These are phyloP conservation scores for Phytophthora sansomeana DNA, from an alignment of 352 stramenopile species.

Conservation along the genomic window DNA sequence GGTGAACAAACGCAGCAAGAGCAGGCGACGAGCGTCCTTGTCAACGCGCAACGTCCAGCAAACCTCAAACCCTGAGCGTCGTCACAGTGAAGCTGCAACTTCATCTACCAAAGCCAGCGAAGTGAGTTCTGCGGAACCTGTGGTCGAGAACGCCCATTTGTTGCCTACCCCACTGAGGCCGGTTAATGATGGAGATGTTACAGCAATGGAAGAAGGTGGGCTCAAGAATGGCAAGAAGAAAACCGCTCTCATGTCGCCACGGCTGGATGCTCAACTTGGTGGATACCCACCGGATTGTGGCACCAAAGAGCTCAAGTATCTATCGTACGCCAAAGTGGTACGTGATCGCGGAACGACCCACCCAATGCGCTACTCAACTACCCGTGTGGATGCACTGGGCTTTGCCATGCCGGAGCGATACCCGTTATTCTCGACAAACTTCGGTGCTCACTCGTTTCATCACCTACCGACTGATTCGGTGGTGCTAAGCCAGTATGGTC, in stretches of 20 bases:
- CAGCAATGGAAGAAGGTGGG: constrained; percentile 32
- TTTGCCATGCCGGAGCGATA: constrained; percentile 67
- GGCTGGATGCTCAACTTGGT: constrained; percentile 68
- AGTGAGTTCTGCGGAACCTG: constrained; percentile 29
- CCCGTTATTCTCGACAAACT: constrained; percentile 65
- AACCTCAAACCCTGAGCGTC: constrained; percentile 8
- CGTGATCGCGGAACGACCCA: constrained; percentile 77
- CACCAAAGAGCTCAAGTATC: constrained; percentile 75
- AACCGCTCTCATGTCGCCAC: constrained; percentile 39
- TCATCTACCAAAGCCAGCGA: constrained; percentile 32
- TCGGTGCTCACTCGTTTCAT: constrained; percentile 84
- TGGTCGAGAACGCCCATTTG: constrained; percentile 25
- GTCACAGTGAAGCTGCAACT: constrained; percentile 22
- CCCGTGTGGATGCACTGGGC: constrained; percentile 58
- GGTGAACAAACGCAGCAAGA: constrained; percentile 40
- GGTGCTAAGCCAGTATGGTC: constrained; percentile 79
- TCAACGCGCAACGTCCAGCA: constrained; percentile 16
- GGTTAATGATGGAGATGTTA: constrained; percentile 19
- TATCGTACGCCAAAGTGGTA: constrained; percentile 80
- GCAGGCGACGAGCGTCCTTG: constrained; percentile 21
- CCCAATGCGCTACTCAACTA: constrained; percentile 77
- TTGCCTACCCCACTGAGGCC: constrained; percentile 5
- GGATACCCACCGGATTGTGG: constrained; percentile 83
- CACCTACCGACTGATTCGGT: constrained; percentile 74
- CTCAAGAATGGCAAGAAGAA: constrained; percentile 22